These are phyloP conservation scores for Erucastrum elatum DNA, from an alignment of 345 rosid genomes.

Conservation along the genomic window DNA sequence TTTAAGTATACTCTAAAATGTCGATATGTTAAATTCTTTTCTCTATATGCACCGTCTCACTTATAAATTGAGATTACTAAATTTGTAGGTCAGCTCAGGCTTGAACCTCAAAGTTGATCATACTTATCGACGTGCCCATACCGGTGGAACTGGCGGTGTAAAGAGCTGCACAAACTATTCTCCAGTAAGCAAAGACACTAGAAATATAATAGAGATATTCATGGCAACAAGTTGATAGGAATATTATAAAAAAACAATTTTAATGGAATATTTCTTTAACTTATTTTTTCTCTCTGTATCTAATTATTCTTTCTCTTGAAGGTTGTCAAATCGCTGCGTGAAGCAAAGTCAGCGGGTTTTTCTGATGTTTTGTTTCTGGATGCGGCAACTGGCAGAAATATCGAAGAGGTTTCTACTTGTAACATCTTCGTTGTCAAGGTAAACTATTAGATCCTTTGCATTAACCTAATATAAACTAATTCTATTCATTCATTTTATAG, in stretches of 20 bases:
- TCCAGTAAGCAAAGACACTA: slow-evolving; percentile 37
- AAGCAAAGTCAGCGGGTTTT: slow-evolving; percentile 67
- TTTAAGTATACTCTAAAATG: background rate
- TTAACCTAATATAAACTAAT: background rate
- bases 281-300: background rate
- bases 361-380: slow-evolving; percentile 52
- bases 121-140: slow-evolving; percentile 44
- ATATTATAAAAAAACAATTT: background rate
- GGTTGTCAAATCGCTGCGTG: slow-evolving; percentile 46
- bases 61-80: background rate
- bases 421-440: slow-evolving; percentile 68
- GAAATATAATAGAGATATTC: background rate
- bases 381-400: slow-evolving; percentile 46
- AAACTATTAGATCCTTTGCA: background rate
- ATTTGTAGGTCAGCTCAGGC: slow-evolving; percentile 33
- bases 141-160: slow-evolving; percentile 67
- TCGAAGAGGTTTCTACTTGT: slow-evolving; percentile 69
- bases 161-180: slow-evolving; percentile 66
- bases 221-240: background rate
- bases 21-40: background rate
- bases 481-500: background rate
- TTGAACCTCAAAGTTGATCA: slow-evolving; percentile 54
- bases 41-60: background rate
- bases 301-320: background rate
- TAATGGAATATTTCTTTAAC: background rate